phyloP scores from a whole-genome alignment of 495 filamentous ascomycete genomes.

The Penicillium salamii region DNA sequence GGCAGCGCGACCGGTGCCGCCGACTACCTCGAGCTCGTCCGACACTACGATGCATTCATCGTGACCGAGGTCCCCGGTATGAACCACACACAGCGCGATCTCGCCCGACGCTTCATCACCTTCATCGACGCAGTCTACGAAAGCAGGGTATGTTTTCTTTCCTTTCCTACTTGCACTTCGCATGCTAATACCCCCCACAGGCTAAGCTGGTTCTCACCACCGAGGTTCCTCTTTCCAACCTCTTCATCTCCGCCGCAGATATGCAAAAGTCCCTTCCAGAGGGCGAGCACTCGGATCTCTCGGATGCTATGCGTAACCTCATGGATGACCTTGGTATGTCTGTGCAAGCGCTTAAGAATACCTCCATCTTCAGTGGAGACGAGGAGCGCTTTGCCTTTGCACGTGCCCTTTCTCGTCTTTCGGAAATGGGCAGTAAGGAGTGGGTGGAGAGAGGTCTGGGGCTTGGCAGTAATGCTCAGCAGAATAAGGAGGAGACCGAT shows the following conservation, averaged over 20 bases:
- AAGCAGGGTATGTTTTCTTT: constrained; percentile 47
- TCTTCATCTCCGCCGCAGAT: constrained; percentile 86
- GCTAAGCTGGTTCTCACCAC: constrained; percentile 95
- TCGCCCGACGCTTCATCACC: constrained; percentile 91
- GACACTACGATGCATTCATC: constrained; percentile 87
- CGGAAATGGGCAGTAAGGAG: constrained; percentile 89
- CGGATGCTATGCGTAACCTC: constrained; percentile 80
- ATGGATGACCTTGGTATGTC: constrained; percentile 93
- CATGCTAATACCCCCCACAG: constrained; percentile 28
- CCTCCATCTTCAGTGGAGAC: constrained; percentile 86
- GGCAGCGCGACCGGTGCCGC: constrained; percentile 84
- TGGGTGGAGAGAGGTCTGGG: constrained; percentile 93
- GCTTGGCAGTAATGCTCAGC: constrained; percentile 57
- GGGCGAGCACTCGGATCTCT: constrained; percentile 57
- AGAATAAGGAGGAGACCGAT: constrained; percentile 60
- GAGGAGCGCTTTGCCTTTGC: constrained; percentile 97
- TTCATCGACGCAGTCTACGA: constrained; percentile 97
- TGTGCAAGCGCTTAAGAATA: constrained; percentile 80
- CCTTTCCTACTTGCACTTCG: no score
- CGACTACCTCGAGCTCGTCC: constrained; percentile 91
- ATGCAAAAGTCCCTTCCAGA: constrained; percentile 45
- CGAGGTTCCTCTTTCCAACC: constrained; percentile 74
- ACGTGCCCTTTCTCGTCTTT: constrained; percentile 76
- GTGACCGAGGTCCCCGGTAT: constrained; percentile 90
- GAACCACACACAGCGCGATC: constrained; percentile 80